Conservation (phyloP, 2,329 filamentous ascomycete species). For the Capronia americana region DNA sequence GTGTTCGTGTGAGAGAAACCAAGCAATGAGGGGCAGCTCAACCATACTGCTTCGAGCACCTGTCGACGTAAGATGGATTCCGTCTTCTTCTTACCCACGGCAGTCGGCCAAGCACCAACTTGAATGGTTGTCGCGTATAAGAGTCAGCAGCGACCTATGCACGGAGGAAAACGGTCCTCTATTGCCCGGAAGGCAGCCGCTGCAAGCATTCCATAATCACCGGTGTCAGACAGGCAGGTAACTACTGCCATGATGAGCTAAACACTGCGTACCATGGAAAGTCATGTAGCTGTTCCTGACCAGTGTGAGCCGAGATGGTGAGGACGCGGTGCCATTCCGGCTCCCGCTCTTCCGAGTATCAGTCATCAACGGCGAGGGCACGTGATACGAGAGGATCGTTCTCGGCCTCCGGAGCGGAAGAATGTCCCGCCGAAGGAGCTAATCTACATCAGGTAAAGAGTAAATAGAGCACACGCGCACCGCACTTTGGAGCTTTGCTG, state of each 20-base stretch:
- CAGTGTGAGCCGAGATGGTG: no score
- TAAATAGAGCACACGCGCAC: constrained; percentile 12
- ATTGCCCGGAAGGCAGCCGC: not conserved
- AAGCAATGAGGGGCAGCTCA: constrained; percentile 15
- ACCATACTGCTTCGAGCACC: constrained; percentile 7
- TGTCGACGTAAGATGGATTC: constrained; percentile 6
- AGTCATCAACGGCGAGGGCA: constrained; percentile 6
- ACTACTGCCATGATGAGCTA: constrained; percentile 13
- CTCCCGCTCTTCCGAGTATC: constrained; percentile 12
- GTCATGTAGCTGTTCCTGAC: not conserved
- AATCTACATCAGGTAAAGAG: not conserved
- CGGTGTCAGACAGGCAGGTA: not conserved
- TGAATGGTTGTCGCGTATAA: constrained; percentile 21
- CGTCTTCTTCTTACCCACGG: not conserved
- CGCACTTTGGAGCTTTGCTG: constrained; percentile 3
- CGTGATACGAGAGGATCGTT: not conserved
- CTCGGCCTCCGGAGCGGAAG: constrained; percentile 7
- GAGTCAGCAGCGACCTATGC: not conserved
- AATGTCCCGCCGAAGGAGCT: not conserved
- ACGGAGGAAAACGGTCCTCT: not conserved
- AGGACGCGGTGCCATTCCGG: not conserved
- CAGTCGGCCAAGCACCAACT: not conserved
- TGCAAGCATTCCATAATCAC: constrained; percentile 12
- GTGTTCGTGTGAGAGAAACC: not conserved
- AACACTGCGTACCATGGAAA: not conserved